Evolutionary conservation across 1,284 basidiomycete species (phyloP).

Genomic region (Fomitopsis betulina): DNA sequence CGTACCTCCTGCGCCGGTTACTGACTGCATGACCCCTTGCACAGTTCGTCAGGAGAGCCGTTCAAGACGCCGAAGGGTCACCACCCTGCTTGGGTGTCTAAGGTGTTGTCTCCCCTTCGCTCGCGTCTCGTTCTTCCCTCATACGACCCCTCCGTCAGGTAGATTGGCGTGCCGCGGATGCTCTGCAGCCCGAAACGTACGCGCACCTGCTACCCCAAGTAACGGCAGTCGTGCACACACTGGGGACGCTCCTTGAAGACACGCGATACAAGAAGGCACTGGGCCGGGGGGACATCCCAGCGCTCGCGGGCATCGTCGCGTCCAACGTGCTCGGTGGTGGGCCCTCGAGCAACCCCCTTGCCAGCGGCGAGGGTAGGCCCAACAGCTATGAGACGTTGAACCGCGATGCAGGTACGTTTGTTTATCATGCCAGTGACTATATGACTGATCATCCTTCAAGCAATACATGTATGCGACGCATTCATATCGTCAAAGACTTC

Average conservation of each 20-base stretch:
- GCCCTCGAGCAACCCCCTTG: conserved; percentile 59
- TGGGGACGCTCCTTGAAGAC: conserved; percentile 90
- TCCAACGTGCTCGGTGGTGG: conserved; percentile 30
- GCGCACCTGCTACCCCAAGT: conserved; percentile 58
- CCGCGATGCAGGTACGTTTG: conserved; percentile 78
- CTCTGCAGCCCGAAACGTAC: conserved; percentile 76
- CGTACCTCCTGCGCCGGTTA: conserved; percentile 1
- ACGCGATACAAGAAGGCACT: conserved; percentile 77
- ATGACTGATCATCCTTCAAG: conserved; percentile 32
- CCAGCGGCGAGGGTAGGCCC: conserved; percentile 31
- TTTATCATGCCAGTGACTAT: not conserved
- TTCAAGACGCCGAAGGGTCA: conserved; percentile 89
- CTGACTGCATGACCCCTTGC: not conserved
- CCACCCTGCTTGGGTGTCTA: conserved; percentile 78
- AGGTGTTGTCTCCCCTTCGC: conserved; percentile 38
- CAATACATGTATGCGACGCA: conserved; percentile 70
- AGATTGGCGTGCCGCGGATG: conserved; percentile 79
- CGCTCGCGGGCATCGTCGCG: conserved; percentile 47
- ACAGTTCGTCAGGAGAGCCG: conserved; percentile 81
- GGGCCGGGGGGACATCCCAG: conserved; percentile 50
- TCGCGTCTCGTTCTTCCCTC: not conserved
- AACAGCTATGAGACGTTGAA: conserved; percentile 80
- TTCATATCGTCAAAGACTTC: conserved; percentile 47
- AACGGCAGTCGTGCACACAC: conserved; percentile 87
- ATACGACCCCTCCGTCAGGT: conserved; percentile 42